Conservation (phyloP, 2,329 filamentous ascomycete genomes). For the Dactylellina drechsleri region DNA sequence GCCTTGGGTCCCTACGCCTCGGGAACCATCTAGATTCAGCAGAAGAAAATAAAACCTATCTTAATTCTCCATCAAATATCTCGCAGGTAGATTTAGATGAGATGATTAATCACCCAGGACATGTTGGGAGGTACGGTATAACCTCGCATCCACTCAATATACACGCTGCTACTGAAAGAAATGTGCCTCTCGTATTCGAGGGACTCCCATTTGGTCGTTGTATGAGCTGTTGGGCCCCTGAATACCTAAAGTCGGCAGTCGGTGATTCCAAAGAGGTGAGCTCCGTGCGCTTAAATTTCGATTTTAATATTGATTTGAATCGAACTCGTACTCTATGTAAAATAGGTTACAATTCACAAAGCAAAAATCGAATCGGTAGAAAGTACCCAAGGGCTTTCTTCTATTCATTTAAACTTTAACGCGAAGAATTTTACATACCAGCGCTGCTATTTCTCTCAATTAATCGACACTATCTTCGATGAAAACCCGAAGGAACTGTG, state of each 20-base stretch:
- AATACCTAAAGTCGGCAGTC: slow-evolving; percentile 73
- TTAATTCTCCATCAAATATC: too few species aligned
- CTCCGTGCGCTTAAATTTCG: too few species aligned
- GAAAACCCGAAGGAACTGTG: slow-evolving; percentile 7
- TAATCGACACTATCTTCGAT: slow-evolving; percentile 68
- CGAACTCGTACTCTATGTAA: neutral
- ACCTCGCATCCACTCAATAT: neutral
- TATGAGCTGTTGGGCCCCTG: slow-evolving; percentile 72
- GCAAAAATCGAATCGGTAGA: slow-evolving; percentile 61
- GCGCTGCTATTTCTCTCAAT: slow-evolving; percentile 73
- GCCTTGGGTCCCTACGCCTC: slow-evolving; percentile 60
- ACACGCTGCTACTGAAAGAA: slow-evolving; percentile 32
- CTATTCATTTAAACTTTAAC: slow-evolving; percentile 78
- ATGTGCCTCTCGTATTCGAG: slow-evolving; percentile 72
- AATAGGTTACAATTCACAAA: slow-evolving; percentile 78
- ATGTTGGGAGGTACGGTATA: too few species aligned
- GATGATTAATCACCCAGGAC: too few species aligned
- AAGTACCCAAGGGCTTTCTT: slow-evolving; percentile 58
- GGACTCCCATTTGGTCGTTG: slow-evolving; percentile 75
- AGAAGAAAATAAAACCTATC: too few species aligned
- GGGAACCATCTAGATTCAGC: neutral
- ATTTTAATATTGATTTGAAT: too few species aligned
- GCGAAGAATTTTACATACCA: slow-evolving; percentile 83
- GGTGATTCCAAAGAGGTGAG: slow-evolving; percentile 71
- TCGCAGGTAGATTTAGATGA: too few species aligned